phyloP scores from a whole-genome alignment of 73 alveolate genomes.

The Paramecium biaurelia region DNA sequence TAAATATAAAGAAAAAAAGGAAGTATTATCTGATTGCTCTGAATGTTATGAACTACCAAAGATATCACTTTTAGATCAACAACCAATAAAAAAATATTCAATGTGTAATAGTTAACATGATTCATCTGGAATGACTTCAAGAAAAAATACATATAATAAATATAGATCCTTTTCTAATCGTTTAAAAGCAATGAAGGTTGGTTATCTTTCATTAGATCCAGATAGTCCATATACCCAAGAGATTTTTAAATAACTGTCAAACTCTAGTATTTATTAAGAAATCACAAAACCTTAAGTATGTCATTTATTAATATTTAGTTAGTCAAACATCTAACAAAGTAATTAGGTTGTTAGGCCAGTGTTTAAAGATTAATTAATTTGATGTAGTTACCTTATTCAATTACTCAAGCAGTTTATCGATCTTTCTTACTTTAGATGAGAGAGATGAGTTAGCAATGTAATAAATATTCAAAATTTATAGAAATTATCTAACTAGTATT shows the following conservation, averaged over 20 bases:
- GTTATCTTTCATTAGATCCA: not conserved
- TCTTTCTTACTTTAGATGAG: not conserved
- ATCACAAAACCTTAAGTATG: constrained; percentile 1
- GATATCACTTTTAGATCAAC: not conserved
- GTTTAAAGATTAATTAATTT: not conserved
- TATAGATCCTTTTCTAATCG: not conserved
- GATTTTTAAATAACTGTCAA: not conserved
- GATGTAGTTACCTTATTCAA: not conserved
- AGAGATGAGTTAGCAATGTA: not conserved
- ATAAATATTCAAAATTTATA: not conserved
- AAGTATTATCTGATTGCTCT: not conserved
- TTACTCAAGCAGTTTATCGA: not conserved
- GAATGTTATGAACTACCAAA: not conserved
- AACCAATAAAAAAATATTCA: not conserved
- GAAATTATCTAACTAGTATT: not conserved
- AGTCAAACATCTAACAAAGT: not conserved
- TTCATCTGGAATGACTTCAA: not conserved
- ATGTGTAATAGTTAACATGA: not conserved
- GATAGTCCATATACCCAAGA: not conserved
- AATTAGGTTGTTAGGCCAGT: not conserved
- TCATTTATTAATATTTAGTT: not conserved
- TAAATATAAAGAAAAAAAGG: not conserved
- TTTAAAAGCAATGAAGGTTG: not conserved
- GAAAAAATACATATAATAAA: constrained; percentile 9
- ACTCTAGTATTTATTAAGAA: not conserved